phyloP scores from a whole-genome alignment of 1,284 basidiomycete species.

The Cystobasidium pallidum region DNA sequence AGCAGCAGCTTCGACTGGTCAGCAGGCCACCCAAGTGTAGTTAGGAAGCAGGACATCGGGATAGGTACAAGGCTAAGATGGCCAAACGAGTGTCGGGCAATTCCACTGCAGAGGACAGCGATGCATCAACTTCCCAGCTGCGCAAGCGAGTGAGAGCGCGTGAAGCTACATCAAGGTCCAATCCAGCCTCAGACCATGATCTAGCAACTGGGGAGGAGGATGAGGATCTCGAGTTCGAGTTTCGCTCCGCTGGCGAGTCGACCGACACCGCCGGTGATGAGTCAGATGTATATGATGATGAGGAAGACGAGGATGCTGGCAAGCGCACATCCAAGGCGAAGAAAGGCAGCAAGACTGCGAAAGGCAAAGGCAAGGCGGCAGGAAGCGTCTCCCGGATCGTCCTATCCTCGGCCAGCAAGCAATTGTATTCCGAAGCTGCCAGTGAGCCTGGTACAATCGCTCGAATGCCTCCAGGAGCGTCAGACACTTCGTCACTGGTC shows the following conservation, averaged over 20 bases:
- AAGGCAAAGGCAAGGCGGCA: conserved; percentile 23
- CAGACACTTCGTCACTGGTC: conserved; percentile 33
- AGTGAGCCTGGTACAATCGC: conserved; percentile 24
- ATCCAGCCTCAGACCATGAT: conserved; percentile 18
- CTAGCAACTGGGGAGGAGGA: conserved; percentile 34
- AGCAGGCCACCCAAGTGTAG: background rate
- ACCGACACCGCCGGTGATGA: conserved; percentile 36
- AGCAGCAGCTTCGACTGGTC: conserved; percentile 17
- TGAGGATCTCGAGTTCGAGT: conserved; percentile 40
- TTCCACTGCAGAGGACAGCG: conserved; percentile 42
- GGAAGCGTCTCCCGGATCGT: conserved; percentile 18
- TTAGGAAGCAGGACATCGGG: background rate
- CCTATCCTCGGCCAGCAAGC: conserved; percentile 38
- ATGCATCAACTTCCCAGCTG: conserved; percentile 28
- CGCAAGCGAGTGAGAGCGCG: conserved; percentile 28
- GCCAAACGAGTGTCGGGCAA: conserved; percentile 37
- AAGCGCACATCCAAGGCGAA: background rate
- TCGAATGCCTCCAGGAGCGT: conserved; percentile 32
- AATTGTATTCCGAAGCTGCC: conserved; percentile 30
- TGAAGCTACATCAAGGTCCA: background rate
- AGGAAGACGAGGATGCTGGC: background rate
- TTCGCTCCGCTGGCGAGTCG: conserved; percentile 40
- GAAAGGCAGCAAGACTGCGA: conserved; percentile 16
- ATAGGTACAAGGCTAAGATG: background rate
- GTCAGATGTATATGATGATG: conserved; percentile 14